Base-by-base conservation (phyloP, 208 protist genomes). In the Leishmania major region DNA sequence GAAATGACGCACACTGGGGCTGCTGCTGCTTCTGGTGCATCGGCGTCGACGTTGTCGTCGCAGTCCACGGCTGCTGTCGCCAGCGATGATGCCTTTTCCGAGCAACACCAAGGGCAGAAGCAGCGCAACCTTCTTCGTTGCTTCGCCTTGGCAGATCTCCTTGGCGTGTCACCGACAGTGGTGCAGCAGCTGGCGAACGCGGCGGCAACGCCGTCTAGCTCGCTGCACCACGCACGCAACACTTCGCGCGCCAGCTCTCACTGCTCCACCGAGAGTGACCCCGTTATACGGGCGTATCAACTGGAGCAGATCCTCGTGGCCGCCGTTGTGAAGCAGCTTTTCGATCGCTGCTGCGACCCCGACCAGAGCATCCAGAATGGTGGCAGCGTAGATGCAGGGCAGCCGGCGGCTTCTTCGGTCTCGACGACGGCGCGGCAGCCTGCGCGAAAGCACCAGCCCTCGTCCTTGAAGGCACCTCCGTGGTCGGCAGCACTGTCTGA, bases 81-180 rank as follows among this genome's bases (percentile, higher is more conserved):
- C 45, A 55, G 4, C 40, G 43, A 55, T 74, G 45, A 74, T n/a
- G 45, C 17, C 45, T 28, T 31, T 55, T 8, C 45, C 8, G 8
- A 25, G 8, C 40, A n/a, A 10, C 17, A 37, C 53, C 43, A 72
- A 59, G 47, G 47, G 40, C 19, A 35, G 51, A 55, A 5, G 31
- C 71, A 25, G 49, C 82, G 77, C 4, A 53, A 64, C 25, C 78
- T 82, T 25, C 73, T 86, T 3, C 75, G 69, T 4, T 83, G n/a
- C 75, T 80, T 80, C 62, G 83, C 83, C 8, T 60, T 86, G 25
- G 78, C 74, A 35, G 83, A 86, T 55, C 78, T 86, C 1, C 75
- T 86, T 11, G 78, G 47, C 28, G 55, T 80, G 5, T 45, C 73
- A 10, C 59, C 78, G 2, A 17, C 64, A 35, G 45, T 53, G 45